Base-by-base conservation (phyloP, 2,329 filamentous ascomycete species). In the Shiraia bambusicola region DNA sequence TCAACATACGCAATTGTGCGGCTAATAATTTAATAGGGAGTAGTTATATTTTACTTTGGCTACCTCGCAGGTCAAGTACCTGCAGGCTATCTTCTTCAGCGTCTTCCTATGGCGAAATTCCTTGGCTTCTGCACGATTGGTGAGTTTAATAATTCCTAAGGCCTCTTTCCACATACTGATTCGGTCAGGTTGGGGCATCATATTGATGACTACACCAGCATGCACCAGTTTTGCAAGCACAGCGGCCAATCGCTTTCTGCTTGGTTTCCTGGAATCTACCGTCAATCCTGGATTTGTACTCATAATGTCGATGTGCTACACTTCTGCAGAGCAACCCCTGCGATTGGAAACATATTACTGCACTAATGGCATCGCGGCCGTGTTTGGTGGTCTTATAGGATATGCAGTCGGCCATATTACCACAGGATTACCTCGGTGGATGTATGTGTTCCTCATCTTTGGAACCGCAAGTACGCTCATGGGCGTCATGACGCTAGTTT, bases 261-360 rank as follows among this genome's bases (percentile, higher is more conserved):
- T 80, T 1, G 78, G 78, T 6, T 71, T 73, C 28, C 77, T 79
- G 35, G 79, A 82, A 56, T 68, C 51, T 2, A 53, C 54, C 1
- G 50, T 61, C 2, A 56, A 52, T 11, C 81, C 81, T 1, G 76
- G 74, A 0, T 83, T 84, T 45, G 81, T 84, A 72, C 63, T 85
- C 2, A 80, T 85, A 19, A 84, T 81, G 0, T 75, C 74, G 13
- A 84, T 84, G 80, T 86, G 80, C 76, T 81, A 83, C 50, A 83
- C 80, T 0, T 72, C 81, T 7, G 70, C 73, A 7, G 79, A 86
- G 51, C 82, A 86, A 52, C 81, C 82, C 0, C 71, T 80, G 3
- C 72, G 81, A 1, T 80, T 57, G 0, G 56, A 50, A 29, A 43
- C 52, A 6, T 60, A 56, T 45, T 61, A 61, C 35, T 76, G 76